These are phyloP conservation scores for Fusarium chlamydosporum DNA, from an alignment of 2,329 filamentous ascomycete genomes.

Conservation along the genomic window DNA sequence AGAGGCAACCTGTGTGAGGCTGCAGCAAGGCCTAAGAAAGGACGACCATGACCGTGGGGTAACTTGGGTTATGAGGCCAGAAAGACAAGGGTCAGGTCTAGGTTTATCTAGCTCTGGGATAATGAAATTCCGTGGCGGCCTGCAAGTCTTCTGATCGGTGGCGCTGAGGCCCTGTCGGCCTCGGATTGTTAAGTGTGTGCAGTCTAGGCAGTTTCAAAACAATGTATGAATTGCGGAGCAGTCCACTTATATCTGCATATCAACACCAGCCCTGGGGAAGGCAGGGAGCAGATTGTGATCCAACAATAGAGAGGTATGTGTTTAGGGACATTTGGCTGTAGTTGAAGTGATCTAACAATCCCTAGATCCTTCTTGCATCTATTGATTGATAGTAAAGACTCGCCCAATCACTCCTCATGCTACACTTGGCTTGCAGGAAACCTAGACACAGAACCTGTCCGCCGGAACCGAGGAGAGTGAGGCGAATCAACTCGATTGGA, in stretches of 20 bases:
- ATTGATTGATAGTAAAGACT: slow-evolving; percentile 2
- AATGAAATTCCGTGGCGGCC: slow-evolving; percentile 31
- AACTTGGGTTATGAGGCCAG: slow-evolving; percentile 38
- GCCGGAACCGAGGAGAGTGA: slow-evolving; percentile 29
- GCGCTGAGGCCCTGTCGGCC: slow-evolving; percentile 33
- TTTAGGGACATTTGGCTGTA: not conserved
- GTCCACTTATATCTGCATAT: slow-evolving; percentile 41
- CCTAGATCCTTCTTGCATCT: slow-evolving; percentile 6
- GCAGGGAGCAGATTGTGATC: slow-evolving; percentile 12
- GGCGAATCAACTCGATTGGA: slow-evolving; percentile 27
- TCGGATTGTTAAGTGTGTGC: slow-evolving; percentile 46
- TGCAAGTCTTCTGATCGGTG: slow-evolving; percentile 23
- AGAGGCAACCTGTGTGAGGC: slow-evolving; percentile 28
- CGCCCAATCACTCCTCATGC: slow-evolving; percentile 24
- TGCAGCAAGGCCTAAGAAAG: slow-evolving; percentile 34
- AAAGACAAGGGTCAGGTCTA: slow-evolving; percentile 18
- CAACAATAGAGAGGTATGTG: slow-evolving; percentile 15
- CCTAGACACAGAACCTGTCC: slow-evolving; percentile 22
- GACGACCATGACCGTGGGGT: slow-evolving; percentile 28
- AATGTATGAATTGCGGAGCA: slow-evolving; percentile 35
- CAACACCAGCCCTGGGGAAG: slow-evolving; percentile 19
- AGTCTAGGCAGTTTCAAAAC: slow-evolving; percentile 39
- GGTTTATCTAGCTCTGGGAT: slow-evolving; percentile 20
- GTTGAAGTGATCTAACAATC: slow-evolving; percentile 11
- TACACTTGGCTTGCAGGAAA: slow-evolving; percentile 20